Percentiles rank a stretch among this genome's conserved stretches.
Conservation (phyloP, 371 early-diverging fungal species). For the Paramicrosporidium saccamoebae region DNA sequence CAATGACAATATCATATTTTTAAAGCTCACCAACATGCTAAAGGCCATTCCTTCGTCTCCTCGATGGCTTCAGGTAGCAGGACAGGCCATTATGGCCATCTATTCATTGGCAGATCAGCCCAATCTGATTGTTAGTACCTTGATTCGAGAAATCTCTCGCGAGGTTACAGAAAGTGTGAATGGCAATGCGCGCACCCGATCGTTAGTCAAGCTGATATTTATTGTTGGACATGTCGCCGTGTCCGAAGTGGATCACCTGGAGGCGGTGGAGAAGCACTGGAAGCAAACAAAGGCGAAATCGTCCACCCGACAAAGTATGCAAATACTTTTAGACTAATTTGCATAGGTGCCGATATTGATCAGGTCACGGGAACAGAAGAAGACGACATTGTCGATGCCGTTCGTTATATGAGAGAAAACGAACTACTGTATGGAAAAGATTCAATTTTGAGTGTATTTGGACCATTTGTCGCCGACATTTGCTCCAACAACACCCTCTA, state of each 20-base stretch:
- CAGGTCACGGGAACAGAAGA: conserved; percentile 65
- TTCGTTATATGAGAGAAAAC: conserved; percentile 45
- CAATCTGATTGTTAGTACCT: conserved; percentile 26
- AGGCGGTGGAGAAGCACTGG: conserved; percentile 47
- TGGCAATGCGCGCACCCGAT: conserved; percentile 16
- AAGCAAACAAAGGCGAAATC: too few relatives aligned
- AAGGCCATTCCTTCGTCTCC: conserved; percentile 15
- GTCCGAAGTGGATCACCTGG: conserved; percentile 72
- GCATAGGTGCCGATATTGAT: conserved; percentile 45
- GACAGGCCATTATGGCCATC: conserved; percentile 66
- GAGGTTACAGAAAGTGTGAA: too few relatives aligned
- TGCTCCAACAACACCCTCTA: conserved; percentile 42
- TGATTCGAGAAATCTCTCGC: conserved; percentile 21
- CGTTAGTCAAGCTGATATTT: conserved; percentile 54
- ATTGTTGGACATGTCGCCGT: conserved; percentile 74
- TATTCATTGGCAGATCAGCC: conserved; percentile 59
- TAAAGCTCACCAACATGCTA: conserved; percentile 16
- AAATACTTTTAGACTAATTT: conserved; percentile 4
- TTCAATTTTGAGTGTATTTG: conserved; percentile 39
- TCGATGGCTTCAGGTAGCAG: conserved; percentile 32
- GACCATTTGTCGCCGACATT: conserved; percentile 37
- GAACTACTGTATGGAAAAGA: conserved; percentile 44
- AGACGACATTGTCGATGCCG: conserved; percentile 69
- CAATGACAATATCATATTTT: conserved; percentile 29
- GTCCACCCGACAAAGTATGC: conserved; percentile 5